phyloP scores from a whole-genome alignment of 345 rosid genomes.

The Odontarrhena argentea region DNA sequence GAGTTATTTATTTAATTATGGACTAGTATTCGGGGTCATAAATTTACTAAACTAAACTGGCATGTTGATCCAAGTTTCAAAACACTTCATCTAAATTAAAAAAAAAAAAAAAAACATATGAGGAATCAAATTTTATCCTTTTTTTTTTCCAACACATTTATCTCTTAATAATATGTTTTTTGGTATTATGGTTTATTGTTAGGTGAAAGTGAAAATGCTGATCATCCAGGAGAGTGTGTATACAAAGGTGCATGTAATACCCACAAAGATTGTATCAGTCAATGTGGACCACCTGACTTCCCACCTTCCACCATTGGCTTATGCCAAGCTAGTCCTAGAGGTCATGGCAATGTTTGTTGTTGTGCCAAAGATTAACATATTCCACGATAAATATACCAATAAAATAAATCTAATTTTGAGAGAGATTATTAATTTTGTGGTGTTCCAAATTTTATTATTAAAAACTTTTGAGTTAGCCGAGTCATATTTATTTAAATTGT shows the following conservation, averaged over 20 bases:
- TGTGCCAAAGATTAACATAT: constrained; percentile 14
- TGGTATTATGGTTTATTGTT: neutral
- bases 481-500: too few species aligned
- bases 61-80: too few species aligned
- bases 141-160: neutral
- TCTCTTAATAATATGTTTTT: neutral
- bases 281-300: constrained; percentile 30
- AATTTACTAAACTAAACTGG: too few species aligned
- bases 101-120: too few species aligned
- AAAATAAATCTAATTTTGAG: neutral
- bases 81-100: too few species aligned
- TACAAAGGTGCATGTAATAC: constrained; percentile 19
- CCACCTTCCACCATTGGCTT: constrained; percentile 2
- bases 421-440: too few species aligned
- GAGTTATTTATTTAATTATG: too few species aligned
- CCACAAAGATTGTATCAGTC: constrained; percentile 9
- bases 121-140: neutral
- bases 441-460: too few species aligned
- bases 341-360: constrained; percentile 37
- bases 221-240: neutral
- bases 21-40: too few species aligned
- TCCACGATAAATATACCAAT: neutral
- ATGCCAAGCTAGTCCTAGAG: constrained; percentile 33
- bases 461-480: too few species aligned
- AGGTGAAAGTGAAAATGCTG: constrained; percentile 12